A percentile compares a stretch with the other conserved stretches of the same genome.
Conservation (phyloP, 768 basidiomycete genomes). For the Suillus plorans region DNA sequence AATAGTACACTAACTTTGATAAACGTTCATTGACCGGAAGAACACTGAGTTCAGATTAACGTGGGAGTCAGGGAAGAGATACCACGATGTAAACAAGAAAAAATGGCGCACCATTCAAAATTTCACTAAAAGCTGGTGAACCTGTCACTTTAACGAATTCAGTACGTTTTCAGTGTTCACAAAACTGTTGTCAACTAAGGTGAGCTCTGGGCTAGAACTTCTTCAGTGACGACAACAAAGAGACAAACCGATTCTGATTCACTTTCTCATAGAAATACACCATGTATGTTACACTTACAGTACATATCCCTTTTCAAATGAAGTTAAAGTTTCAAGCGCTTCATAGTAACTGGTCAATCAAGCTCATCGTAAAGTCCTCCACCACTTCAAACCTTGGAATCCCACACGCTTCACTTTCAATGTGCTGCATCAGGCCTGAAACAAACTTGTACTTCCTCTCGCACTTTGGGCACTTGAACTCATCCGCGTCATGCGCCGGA, state of each 20-base stretch:
- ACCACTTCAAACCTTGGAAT: background rate
- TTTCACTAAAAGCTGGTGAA: background rate
- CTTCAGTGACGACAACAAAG: background rate
- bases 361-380: background rate
- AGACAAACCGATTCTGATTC: background rate
- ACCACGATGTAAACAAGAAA: background rate
- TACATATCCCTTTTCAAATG: background rate
- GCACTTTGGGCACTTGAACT: slow-evolving; percentile 48
- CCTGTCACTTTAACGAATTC: background rate
- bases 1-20: no score
- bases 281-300: background rate
- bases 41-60: no score
- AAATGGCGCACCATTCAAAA: background rate
- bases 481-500: slow-evolving; percentile 35
- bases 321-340: slow-evolving; percentile 1
- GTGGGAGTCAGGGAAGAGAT: background rate
- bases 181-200: background rate
- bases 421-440: slow-evolving; percentile 43
- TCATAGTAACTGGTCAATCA: background rate
- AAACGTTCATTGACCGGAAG: no score
- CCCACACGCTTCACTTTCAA: slow-evolving; percentile 1
- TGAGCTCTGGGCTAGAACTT: background rate
- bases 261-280: background rate
- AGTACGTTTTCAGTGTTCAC: background rate
- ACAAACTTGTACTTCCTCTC: slow-evolving; percentile 35